Conservation (phyloP, 345 rosid species). For the Eucalyptus virginea region DNA sequence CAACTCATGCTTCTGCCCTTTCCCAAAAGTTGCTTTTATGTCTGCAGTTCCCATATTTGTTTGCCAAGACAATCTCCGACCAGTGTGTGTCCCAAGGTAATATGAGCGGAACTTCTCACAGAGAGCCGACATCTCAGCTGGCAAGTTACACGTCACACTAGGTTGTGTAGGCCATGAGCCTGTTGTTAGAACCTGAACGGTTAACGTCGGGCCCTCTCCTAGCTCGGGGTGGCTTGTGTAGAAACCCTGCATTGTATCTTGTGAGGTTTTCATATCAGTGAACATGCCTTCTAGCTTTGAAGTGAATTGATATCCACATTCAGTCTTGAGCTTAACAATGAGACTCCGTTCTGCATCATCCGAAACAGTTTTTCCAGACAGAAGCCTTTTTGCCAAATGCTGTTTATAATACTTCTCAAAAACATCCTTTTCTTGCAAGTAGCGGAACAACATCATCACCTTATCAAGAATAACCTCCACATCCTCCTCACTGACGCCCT, state of each 20-base stretch:
- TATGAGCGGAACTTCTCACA: conserved; percentile 93
- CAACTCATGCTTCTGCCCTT: conserved; percentile 97
- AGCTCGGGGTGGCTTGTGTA: conserved; percentile 64
- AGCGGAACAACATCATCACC: conserved; percentile 99
- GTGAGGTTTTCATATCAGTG: conserved; percentile 98
- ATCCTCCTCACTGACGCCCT: conserved; percentile 86
- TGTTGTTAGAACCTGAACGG: conserved; percentile 90
- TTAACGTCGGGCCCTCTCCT: conserved; percentile 76
- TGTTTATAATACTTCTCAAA: conserved; percentile 97
- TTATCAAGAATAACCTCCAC: conserved; percentile 91
- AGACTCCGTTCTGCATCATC: conserved; percentile 98
- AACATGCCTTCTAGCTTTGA: conserved; percentile 98
- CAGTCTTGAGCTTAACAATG: conserved; percentile 93
- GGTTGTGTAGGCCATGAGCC: conserved; percentile 99
- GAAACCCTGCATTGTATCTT: conserved; percentile 88
- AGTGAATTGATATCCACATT: conserved; percentile 97
- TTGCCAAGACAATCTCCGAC: conserved; percentile 95
- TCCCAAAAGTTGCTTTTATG: conserved; percentile 78
- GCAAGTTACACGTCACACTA: conserved; percentile 74
- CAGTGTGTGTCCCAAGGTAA: conserved; percentile 96
- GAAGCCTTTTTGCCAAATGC: conserved; percentile 92
- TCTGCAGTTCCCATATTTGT: conserved; percentile 99
- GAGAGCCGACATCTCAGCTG: conserved; percentile 71
- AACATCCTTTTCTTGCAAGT: conserved; percentile 96
- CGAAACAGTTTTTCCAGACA: conserved; percentile 86